Evolutionary conservation across 768 basidiomycete species (phyloP), one percentile per base, ranked within the genome.

Genomic region (Mycena filopes): DNA sequence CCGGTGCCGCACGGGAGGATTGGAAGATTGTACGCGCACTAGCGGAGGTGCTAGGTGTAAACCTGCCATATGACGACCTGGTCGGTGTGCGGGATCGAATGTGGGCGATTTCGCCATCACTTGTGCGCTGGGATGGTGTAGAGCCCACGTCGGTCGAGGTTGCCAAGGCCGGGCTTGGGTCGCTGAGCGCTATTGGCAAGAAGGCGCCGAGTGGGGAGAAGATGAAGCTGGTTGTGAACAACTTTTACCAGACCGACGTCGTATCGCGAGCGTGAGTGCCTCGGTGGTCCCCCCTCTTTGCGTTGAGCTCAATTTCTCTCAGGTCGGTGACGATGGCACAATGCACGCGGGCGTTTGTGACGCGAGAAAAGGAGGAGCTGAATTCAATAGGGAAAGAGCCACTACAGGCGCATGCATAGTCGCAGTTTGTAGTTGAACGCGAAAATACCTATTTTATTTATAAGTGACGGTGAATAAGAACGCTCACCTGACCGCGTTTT

Each of bases 1-100:
- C 98, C n/a, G 98, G 96, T 45, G 94, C 95, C 1, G 88, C 94
- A 4, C 82, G 98, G 42, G 98, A 99, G 78, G 98, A 99, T 73
- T 98, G 96, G 96, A 97, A 98, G 83, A 92, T 98, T 73, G 85
- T 98, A 69, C 90, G 96, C 43, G 98, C 97, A 0, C 81, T 99
- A 2, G 95, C 94, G 12, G 98, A 99, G 74, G 82, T 95, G 38
- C 75, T 95, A n/a, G 94, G 90, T 23, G 70, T 78, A 0, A 89
- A 93, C 20, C 76, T 99, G 54, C 94, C 95, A 0, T 99, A 99
- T 74, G 95, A 98, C 70, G 93, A 96, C 70, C 85, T 93, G 15
- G 80, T 96, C 8, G 81, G 84, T 48, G 81, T 99, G 47, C 88
- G 96, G 40, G 95, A 98, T 73, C 88, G 98, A 38, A 87, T 99